These are phyloP conservation scores for Vigna angularis DNA, from an alignment of 306 rosid genomes.

Conservation along the genomic window DNA sequence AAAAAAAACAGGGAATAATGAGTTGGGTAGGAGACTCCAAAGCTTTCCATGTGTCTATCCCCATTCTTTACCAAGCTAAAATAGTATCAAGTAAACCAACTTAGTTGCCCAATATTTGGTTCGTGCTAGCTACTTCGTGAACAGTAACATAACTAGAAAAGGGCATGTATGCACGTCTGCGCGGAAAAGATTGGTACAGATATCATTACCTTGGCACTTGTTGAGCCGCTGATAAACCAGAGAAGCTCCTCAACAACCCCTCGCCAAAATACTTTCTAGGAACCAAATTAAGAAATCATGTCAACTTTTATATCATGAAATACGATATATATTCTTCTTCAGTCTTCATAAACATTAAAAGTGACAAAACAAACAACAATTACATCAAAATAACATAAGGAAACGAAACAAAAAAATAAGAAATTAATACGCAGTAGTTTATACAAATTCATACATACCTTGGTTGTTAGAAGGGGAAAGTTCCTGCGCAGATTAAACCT, in stretches of 20 bases:
- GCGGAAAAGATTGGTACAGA: conserved; percentile 8
- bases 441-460: conserved; percentile 60
- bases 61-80: conserved; percentile 19
- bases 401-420: conserved; percentile 21
- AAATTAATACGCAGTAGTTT: conserved; percentile 18
- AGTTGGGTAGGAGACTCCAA: conserved; percentile 4
- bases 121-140: conserved; percentile 13
- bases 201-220: conserved; percentile 85
- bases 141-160: conserved; percentile 13
- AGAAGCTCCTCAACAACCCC: conserved; percentile 98
- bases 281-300: conserved; percentile 53
- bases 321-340: conserved; percentile 34
- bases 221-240: conserved; percentile 98
- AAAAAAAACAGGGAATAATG: conserved; percentile 7
- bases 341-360: conserved; percentile 32
- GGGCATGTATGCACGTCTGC: background rate
- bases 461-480: conserved; percentile 95
- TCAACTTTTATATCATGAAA: conserved; percentile 43
- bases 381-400: conserved; percentile 19
- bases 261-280: conserved; percentile 96
- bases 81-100: conserved; percentile 31
- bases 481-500: conserved; percentile 83
- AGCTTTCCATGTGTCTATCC: background rate
- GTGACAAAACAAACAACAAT: background rate
- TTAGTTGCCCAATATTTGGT: conserved; percentile 8